Conservation (phyloP, 768 basidiomycete species). For the Chalciporus sphaerocephalus region DNA sequence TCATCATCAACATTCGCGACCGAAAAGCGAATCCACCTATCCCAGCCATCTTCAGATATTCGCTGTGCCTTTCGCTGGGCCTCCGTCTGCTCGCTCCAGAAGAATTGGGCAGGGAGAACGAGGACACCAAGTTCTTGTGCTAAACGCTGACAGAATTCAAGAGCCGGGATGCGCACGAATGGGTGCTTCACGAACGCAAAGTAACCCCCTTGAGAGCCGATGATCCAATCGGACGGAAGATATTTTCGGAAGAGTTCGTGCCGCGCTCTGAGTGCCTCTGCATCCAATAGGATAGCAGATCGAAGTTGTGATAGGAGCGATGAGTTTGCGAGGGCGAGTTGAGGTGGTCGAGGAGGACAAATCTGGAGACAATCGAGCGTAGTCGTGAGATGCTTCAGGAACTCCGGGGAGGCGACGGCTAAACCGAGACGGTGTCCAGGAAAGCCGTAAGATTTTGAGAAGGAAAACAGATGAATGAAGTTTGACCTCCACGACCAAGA, state of each 20-base stretch:
- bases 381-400: slow-evolving; percentile 48
- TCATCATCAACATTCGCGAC: slow-evolving; percentile 77
- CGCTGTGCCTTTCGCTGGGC: slow-evolving; percentile 19
- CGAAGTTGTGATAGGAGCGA: slow-evolving; percentile 48
- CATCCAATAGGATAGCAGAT: slow-evolving; percentile 50
- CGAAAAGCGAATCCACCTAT: slow-evolving; percentile 72
- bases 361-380: slow-evolving; percentile 79
- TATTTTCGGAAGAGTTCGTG: slow-evolving; percentile 50
- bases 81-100: slow-evolving; percentile 29
- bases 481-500: slow-evolving; percentile 52
- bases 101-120: slow-evolving; percentile 63
- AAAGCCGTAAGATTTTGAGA: slow-evolving; percentile 77
- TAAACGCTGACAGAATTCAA: slow-evolving; percentile 53
- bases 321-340: slow-evolving; percentile 55
- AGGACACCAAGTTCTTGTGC: slow-evolving; percentile 63
- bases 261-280: slow-evolving; percentile 46
- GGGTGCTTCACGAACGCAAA: slow-evolving; percentile 77
- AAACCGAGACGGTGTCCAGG: slow-evolving; percentile 80
- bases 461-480: slow-evolving; percentile 70
- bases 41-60: slow-evolving; percentile 36
- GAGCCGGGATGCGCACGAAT: slow-evolving; percentile 43
- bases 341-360: slow-evolving; percentile 70
- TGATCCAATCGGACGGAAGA: slow-evolving; percentile 53
- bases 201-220: slow-evolving; percentile 67
- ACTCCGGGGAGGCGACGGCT: slow-evolving; percentile 54